Conservation (phyloP, 2,329 filamentous ascomycete genomes). For the Ilyonectria mors-panacis region DNA sequence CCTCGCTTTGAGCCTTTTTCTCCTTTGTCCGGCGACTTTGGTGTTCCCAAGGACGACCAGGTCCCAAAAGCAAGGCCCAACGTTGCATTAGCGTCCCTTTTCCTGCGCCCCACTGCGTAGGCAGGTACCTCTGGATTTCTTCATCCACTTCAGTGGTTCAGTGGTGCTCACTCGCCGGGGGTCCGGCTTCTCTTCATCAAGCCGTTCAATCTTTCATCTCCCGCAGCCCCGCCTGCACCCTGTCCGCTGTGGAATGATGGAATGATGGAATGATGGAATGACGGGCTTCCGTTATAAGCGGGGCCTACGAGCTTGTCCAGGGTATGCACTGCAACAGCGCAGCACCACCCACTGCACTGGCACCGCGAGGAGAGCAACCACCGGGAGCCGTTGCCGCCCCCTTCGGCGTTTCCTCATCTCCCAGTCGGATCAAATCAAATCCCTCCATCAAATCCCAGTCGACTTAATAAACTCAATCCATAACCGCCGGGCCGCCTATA, state of each 20-base stretch:
- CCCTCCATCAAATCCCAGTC: background rate
- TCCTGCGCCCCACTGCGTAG: background rate
- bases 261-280: conserved; percentile 7
- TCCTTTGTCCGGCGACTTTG: background rate
- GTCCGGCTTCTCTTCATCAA: background rate
- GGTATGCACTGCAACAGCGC: background rate
- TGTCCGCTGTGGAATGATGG: conserved; percentile 5
- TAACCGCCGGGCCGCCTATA: background rate
- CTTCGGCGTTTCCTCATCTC: background rate
- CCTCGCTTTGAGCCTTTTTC: background rate
- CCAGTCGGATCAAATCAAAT: background rate
- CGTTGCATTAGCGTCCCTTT: background rate
- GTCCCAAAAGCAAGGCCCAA: background rate
- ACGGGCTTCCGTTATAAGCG: background rate
- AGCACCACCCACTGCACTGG: background rate
- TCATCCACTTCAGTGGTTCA: background rate
- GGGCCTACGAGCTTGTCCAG: background rate
- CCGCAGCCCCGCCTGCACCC: background rate
- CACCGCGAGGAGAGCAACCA: background rate
- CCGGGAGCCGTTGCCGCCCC: background rate
- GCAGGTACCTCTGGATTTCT: background rate
- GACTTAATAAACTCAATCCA: background rate
- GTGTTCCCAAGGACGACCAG: background rate
- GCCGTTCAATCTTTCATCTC: conserved; percentile 6
- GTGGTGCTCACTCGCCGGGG: background rate